These are phyloP conservation scores for Penicillium sumatraense DNA, from an alignment of 2,329 filamentous ascomycete species.

Conservation along the genomic window DNA sequence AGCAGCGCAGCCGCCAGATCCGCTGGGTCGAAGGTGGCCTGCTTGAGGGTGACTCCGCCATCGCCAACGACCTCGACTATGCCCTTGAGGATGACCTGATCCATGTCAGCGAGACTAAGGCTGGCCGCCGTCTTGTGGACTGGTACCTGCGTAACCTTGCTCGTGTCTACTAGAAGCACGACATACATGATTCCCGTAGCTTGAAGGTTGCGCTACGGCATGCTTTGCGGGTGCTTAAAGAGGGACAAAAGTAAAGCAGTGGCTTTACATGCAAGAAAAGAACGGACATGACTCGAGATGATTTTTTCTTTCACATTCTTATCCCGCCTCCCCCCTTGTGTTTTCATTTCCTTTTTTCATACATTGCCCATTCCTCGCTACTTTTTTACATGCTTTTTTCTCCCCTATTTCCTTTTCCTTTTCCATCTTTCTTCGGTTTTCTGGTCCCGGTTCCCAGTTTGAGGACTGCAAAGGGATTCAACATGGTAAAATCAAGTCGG, in stretches of 20 bases:
- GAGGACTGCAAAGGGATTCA: conserved; percentile 19
- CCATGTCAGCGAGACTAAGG: conserved; percentile 98
- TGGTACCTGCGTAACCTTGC: conserved; percentile 98
- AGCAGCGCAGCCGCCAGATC: conserved; percentile 96
- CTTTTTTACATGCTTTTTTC: conserved; percentile 20
- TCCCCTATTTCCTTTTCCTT: conserved; percentile 17
- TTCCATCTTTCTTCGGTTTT: conserved; percentile 14
- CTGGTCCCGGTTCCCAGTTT: conserved; percentile 15
- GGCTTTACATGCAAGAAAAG: conserved; percentile 30
- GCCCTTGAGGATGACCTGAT: conserved; percentile 96
- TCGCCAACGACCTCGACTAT: conserved; percentile 95
- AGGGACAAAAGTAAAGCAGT: conserved; percentile 26
- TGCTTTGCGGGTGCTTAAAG: conserved; percentile 14
- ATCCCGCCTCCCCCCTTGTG: conserved; percentile 25
- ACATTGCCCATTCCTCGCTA: conserved; percentile 23
- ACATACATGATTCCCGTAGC: conserved; percentile 12
- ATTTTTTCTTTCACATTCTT: conserved; percentile 31
- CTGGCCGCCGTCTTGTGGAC: conserved; percentile 93
- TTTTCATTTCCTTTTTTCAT: conserved; percentile 7
- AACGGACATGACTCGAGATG: conserved; percentile 34
- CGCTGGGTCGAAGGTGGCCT: conserved; percentile 90
- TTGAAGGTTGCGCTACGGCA: conserved; percentile 3
- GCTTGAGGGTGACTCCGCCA: conserved; percentile 89
- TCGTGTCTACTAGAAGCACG: conserved; percentile 75
- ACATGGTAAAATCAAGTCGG: conserved; percentile 30